Evolutionary conservation across 768 basidiomycete genomes (phyloP).

Genomic region (Rhizopogon roseolus): DNA sequence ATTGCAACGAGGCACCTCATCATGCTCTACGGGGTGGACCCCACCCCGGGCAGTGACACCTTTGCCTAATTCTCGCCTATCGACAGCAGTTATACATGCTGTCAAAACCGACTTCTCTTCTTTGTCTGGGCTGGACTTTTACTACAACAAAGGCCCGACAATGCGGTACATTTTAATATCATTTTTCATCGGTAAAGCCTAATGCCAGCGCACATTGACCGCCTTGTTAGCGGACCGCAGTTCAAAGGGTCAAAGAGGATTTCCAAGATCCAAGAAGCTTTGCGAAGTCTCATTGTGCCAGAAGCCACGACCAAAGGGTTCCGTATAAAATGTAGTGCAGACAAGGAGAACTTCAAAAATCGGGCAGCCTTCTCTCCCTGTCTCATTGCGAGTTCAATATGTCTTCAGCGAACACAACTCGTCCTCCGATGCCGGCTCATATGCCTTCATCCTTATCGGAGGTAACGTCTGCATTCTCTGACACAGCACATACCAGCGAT

Average conservation of each 20-base stretch:
- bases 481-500: slow-evolving; percentile 14
- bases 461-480: slow-evolving; percentile 10
- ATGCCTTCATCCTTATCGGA: slow-evolving; percentile 10
- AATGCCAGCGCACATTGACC: slow-evolving; percentile 13
- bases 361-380: neutral
- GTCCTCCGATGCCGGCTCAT: neutral
- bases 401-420: neutral
- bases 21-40: neutral
- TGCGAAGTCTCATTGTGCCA: slow-evolving; percentile 1
- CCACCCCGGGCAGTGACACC: slow-evolving; percentile 11
- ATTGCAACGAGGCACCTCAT: slow-evolving; percentile 9
- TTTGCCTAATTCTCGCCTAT: slow-evolving; percentile 7
- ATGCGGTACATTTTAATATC: slow-evolving; percentile 18
- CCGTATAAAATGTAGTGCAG: slow-evolving; percentile 21
- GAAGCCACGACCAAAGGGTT: slow-evolving; percentile 14
- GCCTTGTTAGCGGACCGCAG: slow-evolving; percentile 10
- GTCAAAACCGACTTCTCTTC: slow-evolving; percentile 12
- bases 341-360: slow-evolving; percentile 1
- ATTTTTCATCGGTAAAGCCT: slow-evolving; percentile 18
- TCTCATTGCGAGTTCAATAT: neutral
- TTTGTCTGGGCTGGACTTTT: slow-evolving; percentile 21
- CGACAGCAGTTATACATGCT: slow-evolving; percentile 6
- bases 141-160: slow-evolving; percentile 23
- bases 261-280: slow-evolving; percentile 9
- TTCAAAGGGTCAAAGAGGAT: slow-evolving; percentile 13